Evolutionary conservation across 257 asterid species (phyloP).

Genomic region (Solanum okadae): DNA sequence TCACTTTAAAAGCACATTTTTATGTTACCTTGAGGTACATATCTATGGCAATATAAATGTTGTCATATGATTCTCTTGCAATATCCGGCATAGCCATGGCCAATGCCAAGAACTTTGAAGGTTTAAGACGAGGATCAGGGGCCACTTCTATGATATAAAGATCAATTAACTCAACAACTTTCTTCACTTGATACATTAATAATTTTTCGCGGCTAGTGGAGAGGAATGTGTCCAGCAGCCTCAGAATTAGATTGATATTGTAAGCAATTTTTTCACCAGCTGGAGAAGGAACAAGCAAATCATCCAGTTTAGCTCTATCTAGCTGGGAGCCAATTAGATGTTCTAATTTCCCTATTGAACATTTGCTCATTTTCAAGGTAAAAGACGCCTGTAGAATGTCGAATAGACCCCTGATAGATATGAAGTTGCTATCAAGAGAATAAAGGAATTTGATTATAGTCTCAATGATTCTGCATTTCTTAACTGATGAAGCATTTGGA

Average conservation of each 20-base stretch:
- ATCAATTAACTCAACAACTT: slow-evolving; percentile 43
- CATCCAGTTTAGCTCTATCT: slow-evolving; percentile 55
- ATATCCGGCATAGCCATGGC: slow-evolving; percentile 30
- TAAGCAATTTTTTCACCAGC: slow-evolving; percentile 19
- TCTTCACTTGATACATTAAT: slow-evolving; percentile 19
- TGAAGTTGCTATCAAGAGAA: slow-evolving; percentile 17
- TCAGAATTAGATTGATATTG: slow-evolving; percentile 33
- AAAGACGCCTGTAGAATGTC: slow-evolving; percentile 23
- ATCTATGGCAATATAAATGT: slow-evolving; percentile 31
- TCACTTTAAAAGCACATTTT: background rate
- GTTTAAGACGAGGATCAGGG: slow-evolving; percentile 44
- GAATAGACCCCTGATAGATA: slow-evolving; percentile 32
- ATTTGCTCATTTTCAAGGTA: slow-evolving; percentile 10
- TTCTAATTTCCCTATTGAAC: slow-evolving; percentile 24
- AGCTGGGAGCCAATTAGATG: slow-evolving; percentile 33
- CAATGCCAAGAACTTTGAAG: slow-evolving; percentile 36
- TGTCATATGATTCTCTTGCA: slow-evolving; percentile 46
- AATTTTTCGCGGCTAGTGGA: background rate
- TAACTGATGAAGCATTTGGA: background rate
- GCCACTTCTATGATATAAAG: slow-evolving; percentile 49
- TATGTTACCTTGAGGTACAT: slow-evolving; percentile 43
- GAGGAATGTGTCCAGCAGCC: slow-evolving; percentile 28
- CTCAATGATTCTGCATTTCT: slow-evolving; percentile 20
- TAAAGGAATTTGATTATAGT: slow-evolving; percentile 17
- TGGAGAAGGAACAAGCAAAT: slow-evolving; percentile 35